Conservation (phyloP, 306 rosid genomes). For the Cucurbita moschata region DNA sequence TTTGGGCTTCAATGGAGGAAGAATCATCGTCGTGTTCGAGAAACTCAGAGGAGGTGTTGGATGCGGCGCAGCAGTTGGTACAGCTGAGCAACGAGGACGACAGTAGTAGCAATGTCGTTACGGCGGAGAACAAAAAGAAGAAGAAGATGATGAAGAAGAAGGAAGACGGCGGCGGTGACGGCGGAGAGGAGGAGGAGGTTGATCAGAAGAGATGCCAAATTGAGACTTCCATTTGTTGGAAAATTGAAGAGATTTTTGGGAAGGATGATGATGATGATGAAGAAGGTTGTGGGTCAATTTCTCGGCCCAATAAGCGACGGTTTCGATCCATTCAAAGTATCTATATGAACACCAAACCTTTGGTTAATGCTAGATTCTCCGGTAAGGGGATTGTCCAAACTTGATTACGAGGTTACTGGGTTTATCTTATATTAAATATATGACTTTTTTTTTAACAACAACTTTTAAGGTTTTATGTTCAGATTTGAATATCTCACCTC, state of each 20-base stretch:
- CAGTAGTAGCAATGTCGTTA: neutral
- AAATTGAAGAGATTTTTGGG: slow-evolving; percentile 42
- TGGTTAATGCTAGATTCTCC: neutral
- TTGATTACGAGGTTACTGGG: too few species aligned
- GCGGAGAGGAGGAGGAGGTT: neutral
- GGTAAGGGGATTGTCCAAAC: neutral
- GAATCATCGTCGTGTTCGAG: neutral
- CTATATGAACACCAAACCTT: slow-evolving; percentile 24
- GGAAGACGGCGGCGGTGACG: neutral
- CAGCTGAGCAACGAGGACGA: slow-evolving; percentile 35
- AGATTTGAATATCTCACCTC: too few species aligned
- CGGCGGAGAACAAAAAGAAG: neutral
- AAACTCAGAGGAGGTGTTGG: slow-evolving; percentile 18
- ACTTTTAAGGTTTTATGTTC: too few species aligned
- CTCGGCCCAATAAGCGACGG: slow-evolving; percentile 20
- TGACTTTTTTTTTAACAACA: too few species aligned
- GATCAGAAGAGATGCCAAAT: neutral
- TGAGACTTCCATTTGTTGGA: neutral
- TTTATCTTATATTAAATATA: too few species aligned
- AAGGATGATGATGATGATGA: slow-evolving; percentile 23
- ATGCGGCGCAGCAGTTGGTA: slow-evolving; percentile 31
- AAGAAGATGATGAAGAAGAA: neutral
- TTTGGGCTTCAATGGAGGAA: neutral
- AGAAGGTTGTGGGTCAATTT: slow-evolving; percentile 10
- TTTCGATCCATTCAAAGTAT: slow-evolving; percentile 34